Percentiles rank a stretch among this genome's conserved stretches.
Evolutionary conservation across 2,329 filamentous ascomycete species (phyloP).

Genomic region (Trichoderma gracile): DNA sequence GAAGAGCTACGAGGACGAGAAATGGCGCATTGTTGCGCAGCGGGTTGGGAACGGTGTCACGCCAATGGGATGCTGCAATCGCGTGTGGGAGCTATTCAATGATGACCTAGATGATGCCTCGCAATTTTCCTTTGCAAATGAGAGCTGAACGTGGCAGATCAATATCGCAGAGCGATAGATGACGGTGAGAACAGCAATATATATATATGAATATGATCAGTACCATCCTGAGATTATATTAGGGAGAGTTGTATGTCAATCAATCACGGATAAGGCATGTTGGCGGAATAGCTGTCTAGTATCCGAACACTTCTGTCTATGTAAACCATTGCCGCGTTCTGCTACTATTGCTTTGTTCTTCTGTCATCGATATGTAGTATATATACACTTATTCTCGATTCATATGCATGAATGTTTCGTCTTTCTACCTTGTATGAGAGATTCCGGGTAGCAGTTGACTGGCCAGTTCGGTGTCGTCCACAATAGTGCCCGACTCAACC

Average conservation of each 20-base stretch:
- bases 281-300: too few species aligned
- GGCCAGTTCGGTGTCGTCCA: constrained; percentile 41
- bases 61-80: constrained; percentile 81
- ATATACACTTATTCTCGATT: too few species aligned
- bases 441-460: constrained; percentile 12
- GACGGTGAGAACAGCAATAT: not conserved
- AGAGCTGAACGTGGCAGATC: constrained; percentile 27
- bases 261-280: too few species aligned
- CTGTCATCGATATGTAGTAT: too few species aligned
- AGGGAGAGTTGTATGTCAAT: not conserved
- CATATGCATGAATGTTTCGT: too few species aligned
- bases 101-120: constrained; percentile 50
- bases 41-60: constrained; percentile 91
- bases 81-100: constrained; percentile 63
- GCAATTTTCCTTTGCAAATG: constrained; percentile 56
- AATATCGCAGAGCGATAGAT: not conserved
- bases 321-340: too few species aligned
- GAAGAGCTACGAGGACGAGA: constrained; percentile 85
- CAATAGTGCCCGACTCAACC: constrained; percentile 41
- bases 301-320: too few species aligned
- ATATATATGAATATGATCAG: not conserved
- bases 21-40: constrained; percentile 87
- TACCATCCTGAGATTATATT: not conserved
- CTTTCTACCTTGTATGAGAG: not conserved
- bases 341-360: too few species aligned